Conservation (phyloP, 202 grass and related monocot species). For the Alloteropsis angusta region DNA sequence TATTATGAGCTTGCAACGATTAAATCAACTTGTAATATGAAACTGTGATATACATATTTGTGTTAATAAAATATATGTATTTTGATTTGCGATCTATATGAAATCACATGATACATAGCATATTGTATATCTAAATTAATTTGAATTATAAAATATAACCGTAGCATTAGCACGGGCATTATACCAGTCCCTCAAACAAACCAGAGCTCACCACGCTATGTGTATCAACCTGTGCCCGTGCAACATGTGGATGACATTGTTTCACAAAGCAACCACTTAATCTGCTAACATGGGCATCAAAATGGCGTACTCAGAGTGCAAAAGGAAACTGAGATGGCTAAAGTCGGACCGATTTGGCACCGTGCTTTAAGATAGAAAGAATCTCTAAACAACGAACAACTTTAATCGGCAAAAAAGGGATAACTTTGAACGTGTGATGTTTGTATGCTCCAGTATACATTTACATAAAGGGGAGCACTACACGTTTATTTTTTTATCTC, state of each 20-base stretch:
- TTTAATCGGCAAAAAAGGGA: neutral
- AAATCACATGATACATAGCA: no score
- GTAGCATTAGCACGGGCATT: no score
- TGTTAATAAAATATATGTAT: no score
- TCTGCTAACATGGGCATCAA: neutral
- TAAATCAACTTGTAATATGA: no score
- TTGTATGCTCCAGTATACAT: neutral
- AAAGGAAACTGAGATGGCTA: neutral
- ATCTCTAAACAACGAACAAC: neutral
- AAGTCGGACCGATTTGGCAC: neutral
- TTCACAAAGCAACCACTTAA: neutral
- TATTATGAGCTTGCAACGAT: no score
- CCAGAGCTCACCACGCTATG: no score
- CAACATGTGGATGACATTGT: neutral
- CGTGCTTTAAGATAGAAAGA: neutral
- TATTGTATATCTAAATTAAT: no score
- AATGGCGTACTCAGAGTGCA: neutral
- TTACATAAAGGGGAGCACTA: neutral
- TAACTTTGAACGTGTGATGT: neutral
- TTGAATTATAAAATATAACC: no score
- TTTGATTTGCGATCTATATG: no score
- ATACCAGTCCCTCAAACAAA: neutral
- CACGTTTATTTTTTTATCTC: neutral
- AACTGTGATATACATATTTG: no score
- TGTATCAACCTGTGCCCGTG: neutral